A percentile compares a stretch with the other conserved stretches of the same genome.
These are phyloP conservation scores for Cylindrodendrum hubeiense DNA, from an alignment of 2,329 filamentous ascomycete species.

Conservation along the genomic window DNA sequence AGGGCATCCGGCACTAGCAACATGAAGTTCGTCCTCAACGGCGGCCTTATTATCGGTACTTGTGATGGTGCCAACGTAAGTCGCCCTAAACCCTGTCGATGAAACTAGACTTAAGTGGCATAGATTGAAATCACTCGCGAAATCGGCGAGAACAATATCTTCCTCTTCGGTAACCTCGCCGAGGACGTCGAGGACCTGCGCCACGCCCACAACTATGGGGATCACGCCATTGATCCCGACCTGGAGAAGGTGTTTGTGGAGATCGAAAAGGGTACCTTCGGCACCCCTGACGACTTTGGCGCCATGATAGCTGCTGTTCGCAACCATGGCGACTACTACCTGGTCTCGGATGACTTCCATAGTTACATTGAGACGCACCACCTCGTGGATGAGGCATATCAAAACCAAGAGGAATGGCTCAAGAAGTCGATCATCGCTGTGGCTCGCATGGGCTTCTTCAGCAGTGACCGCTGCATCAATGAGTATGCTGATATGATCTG, in stretches of 20 bases:
- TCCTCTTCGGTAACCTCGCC: slow-evolving; percentile 95
- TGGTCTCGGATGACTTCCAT: slow-evolving; percentile 97
- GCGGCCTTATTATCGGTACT: slow-evolving; percentile 96
- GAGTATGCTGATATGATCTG: slow-evolving; percentile 98
- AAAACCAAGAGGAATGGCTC: slow-evolving; percentile 92
- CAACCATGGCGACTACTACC: slow-evolving; percentile 96
- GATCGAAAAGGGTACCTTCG: slow-evolving; percentile 86
- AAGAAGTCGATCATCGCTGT: slow-evolving; percentile 91
- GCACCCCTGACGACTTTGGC: slow-evolving; percentile 81
- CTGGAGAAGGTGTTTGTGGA: slow-evolving; percentile 85
- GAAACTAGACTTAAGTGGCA: slow-evolving; percentile 15
- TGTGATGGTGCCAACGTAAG: slow-evolving; percentile 97
- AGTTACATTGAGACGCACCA: slow-evolving; percentile 93
- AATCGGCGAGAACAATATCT: slow-evolving; percentile 96
- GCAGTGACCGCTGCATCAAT: slow-evolving; percentile 92
- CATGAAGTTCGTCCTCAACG: slow-evolving; percentile 99
- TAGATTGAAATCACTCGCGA: slow-evolving; percentile 97
- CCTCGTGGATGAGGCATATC: slow-evolving; percentile 92
- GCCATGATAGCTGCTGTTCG: slow-evolving; percentile 87
- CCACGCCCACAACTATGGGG: slow-evolving; percentile 87
- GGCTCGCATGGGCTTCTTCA: slow-evolving; percentile 97
- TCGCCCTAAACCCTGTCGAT: slow-evolving; percentile 30
- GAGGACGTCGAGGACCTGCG: slow-evolving; percentile 98
- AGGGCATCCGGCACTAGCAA: slow-evolving; percentile 88
- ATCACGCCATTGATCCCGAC: slow-evolving; percentile 81